A percentile compares a stretch with the other conserved stretches of the same genome.
Evolutionary conservation across 1,139 yeast species (phyloP).

Genomic region (Diutina catenulata): DNA sequence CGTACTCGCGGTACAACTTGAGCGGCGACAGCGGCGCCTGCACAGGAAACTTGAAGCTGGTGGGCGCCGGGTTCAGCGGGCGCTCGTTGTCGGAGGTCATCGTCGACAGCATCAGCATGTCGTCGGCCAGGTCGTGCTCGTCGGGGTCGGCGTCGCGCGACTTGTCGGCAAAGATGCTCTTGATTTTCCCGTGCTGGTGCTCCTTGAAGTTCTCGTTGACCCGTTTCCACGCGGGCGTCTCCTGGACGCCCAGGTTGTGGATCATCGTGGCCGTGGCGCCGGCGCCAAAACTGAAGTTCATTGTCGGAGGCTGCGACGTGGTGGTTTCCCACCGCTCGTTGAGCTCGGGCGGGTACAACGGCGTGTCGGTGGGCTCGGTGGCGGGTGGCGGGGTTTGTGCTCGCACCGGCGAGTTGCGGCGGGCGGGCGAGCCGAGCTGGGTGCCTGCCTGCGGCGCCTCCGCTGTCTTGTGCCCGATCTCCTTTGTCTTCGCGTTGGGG

Average conservation of each 20-base stretch:
- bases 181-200: not conserved
- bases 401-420: too few species aligned
- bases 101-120: constrained; percentile 3
- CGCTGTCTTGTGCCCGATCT: too few species aligned
- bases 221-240: not conserved
- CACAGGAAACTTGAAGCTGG: not conserved
- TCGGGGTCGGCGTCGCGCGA: not conserved
- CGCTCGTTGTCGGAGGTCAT: not conserved
- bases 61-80: not conserved
- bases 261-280: constrained; percentile 3
- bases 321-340: constrained; percentile 1
- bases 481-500: constrained; percentile 34
- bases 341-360: too few species aligned
- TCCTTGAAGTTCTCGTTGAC: not conserved
- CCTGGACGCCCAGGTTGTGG: not conserved
- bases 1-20: constrained; percentile 1
- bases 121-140: not conserved
- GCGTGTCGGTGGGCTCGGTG: too few species aligned
- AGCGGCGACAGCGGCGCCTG: constrained; percentile 1
- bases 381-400: too few species aligned
- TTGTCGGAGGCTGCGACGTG: too few species aligned
- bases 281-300: too few species aligned
- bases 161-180: not conserved
- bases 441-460: too few species aligned
- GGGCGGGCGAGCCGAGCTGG: too few species aligned